Percentiles rank a stretch among this genome's conserved stretches.
phyloP scores from a whole-genome alignment of 768 basidiomycete genomes.

The Calocera cornea region DNA sequence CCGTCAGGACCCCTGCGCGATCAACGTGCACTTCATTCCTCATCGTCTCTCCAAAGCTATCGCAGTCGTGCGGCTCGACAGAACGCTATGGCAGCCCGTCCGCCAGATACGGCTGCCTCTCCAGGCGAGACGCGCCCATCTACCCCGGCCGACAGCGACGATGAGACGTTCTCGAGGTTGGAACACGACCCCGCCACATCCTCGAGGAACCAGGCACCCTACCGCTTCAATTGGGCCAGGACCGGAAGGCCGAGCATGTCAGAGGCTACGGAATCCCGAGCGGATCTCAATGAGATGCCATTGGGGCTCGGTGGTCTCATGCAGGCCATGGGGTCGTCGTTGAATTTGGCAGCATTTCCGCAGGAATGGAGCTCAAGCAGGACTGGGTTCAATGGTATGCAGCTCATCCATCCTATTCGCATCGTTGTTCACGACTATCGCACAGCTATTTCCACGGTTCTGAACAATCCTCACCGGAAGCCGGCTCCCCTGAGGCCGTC shows the following conservation, averaged over 20 bases:
- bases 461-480: conserved; percentile 76
- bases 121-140: background rate
- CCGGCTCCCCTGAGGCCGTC: conserved; percentile 72
- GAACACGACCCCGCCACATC: background rate
- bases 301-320: conserved; percentile 6
- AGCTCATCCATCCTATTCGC: conserved; percentile 5
- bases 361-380: conserved; percentile 19
- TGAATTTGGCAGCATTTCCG: conserved; percentile 7
- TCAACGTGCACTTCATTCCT: background rate
- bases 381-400: conserved; percentile 78
- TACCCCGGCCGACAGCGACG: background rate
- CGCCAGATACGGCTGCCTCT: background rate
- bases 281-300: conserved; percentile 1
- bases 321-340: background rate
- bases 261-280: conserved; percentile 9
- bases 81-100: background rate
- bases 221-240: conserved; percentile 13
- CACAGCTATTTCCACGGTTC: conserved; percentile 81
- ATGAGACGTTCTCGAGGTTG: background rate
- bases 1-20: background rate
- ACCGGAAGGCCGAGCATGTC: conserved; percentile 11
- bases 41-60: background rate
- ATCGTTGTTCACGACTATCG: background rate
- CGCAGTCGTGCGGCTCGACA: background rate
- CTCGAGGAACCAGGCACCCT: conserved; percentile 7